These are phyloP conservation scores for Nephelium lappaceum DNA, from an alignment of 345 rosid genomes.

Conservation along the genomic window DNA sequence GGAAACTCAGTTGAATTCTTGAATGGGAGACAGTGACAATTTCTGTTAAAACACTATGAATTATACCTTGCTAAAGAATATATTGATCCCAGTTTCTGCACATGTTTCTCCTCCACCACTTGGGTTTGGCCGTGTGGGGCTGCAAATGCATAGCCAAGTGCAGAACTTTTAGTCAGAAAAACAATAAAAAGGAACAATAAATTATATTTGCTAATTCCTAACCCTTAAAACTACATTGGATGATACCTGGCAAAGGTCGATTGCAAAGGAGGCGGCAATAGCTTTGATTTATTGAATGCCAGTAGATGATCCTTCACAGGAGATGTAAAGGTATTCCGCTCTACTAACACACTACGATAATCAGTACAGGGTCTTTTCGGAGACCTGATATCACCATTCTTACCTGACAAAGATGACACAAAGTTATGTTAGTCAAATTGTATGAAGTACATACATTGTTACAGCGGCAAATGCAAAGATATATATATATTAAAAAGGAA, in stretches of 20 bases:
- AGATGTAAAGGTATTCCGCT: conserved; percentile 74
- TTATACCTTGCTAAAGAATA: conserved; percentile 84
- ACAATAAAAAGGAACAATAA: background rate
- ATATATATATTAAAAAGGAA: too few species aligned
- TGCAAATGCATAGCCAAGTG: conserved; percentile 32
- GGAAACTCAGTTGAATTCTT: background rate
- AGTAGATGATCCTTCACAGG: conserved; percentile 83
- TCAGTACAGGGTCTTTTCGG: conserved; percentile 73
- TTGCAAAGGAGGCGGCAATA: conserved; percentile 68
- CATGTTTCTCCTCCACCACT: conserved; percentile 99
- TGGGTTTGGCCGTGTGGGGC: conserved; percentile 94
- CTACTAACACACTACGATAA: conserved; percentile 84
- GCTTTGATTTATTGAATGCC: conserved; percentile 64
- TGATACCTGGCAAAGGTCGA: conserved; percentile 85
- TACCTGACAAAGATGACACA: conserved; percentile 54
- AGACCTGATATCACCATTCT: conserved; percentile 79
- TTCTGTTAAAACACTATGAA: background rate
- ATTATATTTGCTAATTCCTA: conserved; percentile 12
- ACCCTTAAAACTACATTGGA: background rate
- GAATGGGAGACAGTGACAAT: background rate
- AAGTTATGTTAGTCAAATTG: background rate
- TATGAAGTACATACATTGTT: too few species aligned
- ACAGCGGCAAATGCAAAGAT: too few species aligned
- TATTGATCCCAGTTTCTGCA: conserved; percentile 89
- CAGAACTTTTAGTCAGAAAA: conserved; percentile 10